A percentile compares a stretch with the other conserved stretches of the same genome.
phyloP scores from a whole-genome alignment of 2,329 filamentous ascomycete genomes.

The Fusarium sp. region DNA sequence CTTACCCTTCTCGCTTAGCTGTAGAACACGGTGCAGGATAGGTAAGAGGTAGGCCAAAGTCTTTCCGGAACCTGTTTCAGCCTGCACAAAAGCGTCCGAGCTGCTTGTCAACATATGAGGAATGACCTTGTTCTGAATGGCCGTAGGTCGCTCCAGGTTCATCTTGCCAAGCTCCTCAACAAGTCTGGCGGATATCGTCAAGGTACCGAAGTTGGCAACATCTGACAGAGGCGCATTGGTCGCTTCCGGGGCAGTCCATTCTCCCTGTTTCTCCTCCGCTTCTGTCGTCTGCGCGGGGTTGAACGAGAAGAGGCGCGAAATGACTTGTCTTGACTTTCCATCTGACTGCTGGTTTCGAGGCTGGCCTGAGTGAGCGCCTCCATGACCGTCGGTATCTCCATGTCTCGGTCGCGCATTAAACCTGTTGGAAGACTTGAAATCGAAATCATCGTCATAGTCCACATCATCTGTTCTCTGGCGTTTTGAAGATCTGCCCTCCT shows the following conservation, averaged over 20 bases:
- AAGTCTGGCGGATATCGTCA: slow-evolving; percentile 84
- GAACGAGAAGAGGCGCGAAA: slow-evolving; percentile 92
- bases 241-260: slow-evolving; percentile 73
- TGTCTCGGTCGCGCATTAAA: slow-evolving; percentile 27
- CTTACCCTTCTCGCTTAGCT: slow-evolving; percentile 72
- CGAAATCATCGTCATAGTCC: slow-evolving; percentile 28
- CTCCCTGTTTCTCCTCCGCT: slow-evolving; percentile 63
- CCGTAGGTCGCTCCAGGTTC: slow-evolving; percentile 89
- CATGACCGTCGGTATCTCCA: slow-evolving; percentile 34
- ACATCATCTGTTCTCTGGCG: slow-evolving; percentile 56
- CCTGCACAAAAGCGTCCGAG: slow-evolving; percentile 94
- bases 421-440: slow-evolving; percentile 31
- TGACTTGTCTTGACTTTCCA: slow-evolving; percentile 68
- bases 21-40: slow-evolving; percentile 88
- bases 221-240: slow-evolving; percentile 92
- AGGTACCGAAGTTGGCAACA: slow-evolving; percentile 86
- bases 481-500: slow-evolving; percentile 58
- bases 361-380: slow-evolving; percentile 24
- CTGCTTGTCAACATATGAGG: slow-evolving; percentile 83
- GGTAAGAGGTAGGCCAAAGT: slow-evolving; percentile 96
- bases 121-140: slow-evolving; percentile 92
- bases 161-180: slow-evolving; percentile 90
- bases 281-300: slow-evolving; percentile 82
- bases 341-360: slow-evolving; percentile 43
- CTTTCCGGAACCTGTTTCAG: slow-evolving; percentile 97